Percentiles rank a stretch among this genome's conserved stretches.
These are phyloP conservation scores for Pythium apleroticum DNA, from an alignment of 352 stramenopile genomes.

Conservation along the genomic window DNA sequence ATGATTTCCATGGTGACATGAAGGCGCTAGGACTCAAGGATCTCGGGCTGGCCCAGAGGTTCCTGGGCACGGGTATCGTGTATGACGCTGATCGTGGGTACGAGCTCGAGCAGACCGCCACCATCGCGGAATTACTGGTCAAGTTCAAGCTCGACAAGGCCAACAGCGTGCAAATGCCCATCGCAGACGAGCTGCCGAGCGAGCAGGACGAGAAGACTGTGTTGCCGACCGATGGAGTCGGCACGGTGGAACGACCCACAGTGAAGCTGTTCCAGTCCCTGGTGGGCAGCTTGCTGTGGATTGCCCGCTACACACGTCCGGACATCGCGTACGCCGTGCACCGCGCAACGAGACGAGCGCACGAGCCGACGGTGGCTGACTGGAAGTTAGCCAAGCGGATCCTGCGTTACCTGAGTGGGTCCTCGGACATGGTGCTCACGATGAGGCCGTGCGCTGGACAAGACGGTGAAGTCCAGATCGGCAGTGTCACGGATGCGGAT, in stretches of 20 bases:
- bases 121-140: slow-evolving; percentile 24
- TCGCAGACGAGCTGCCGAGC: not conserved
- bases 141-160: slow-evolving; percentile 22
- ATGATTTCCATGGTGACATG: slow-evolving; percentile 24
- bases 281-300: slow-evolving; percentile 33
- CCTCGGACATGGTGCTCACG: slow-evolving; percentile 11
- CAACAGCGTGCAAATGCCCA: slow-evolving; percentile 8
- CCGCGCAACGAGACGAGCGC: slow-evolving; percentile 17
- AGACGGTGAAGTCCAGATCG: not conserved
- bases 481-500: slow-evolving; percentile 23
- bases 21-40: slow-evolving; percentile 28
- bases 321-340: slow-evolving; percentile 33
- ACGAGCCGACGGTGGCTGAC: slow-evolving; percentile 18
- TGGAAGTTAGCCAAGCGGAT: slow-evolving; percentile 26
- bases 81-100: slow-evolving; percentile 17
- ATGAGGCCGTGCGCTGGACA: not conserved
- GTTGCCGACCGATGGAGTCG: no score
- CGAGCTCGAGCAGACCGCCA: slow-evolving; percentile 24
- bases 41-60: slow-evolving; percentile 24
- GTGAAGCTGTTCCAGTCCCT: slow-evolving; percentile 28
- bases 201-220: no score
- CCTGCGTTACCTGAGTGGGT: slow-evolving; percentile 23
- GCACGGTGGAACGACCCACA: not conserved
- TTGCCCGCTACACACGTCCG: slow-evolving; percentile 27
- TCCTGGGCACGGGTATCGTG: slow-evolving; percentile 30